phyloP scores from a whole-genome alignment of 495 filamentous ascomycete genomes.

The Bryoglossum gracile region DNA sequence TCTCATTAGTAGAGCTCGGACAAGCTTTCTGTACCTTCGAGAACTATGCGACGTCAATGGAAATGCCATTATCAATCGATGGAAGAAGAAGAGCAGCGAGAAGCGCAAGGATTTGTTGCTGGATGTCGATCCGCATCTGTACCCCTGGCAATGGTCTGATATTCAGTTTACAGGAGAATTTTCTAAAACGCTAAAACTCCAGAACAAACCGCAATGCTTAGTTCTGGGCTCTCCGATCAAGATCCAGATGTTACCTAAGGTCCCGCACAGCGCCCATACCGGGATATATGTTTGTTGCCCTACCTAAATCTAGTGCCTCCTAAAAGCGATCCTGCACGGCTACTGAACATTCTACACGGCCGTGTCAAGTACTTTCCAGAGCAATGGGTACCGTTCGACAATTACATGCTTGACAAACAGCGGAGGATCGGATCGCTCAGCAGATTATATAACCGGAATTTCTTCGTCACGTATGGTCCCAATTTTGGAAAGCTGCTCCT shows the following conservation, averaged over 20 bases:
- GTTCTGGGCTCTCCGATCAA: not conserved
- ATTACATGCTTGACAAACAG: not conserved
- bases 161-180: not conserved
- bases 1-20: too few species aligned
- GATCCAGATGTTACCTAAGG: not conserved
- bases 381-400: conserved; percentile 1
- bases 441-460: not conserved
- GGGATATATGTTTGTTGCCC: conserved; percentile 3
- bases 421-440: not conserved
- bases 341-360: conserved; percentile 11
- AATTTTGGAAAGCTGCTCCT: not conserved
- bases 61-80: conserved; percentile 7
- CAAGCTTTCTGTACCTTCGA: too few species aligned
- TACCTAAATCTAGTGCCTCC: conserved; percentile 12
- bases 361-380: not conserved
- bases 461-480: not conserved
- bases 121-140: not conserved
- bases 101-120: not conserved
- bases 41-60: too few species aligned
- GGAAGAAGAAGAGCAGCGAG: conserved; percentile 5
- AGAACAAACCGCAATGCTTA: not conserved
- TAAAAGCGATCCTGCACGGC: not conserved
- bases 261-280: not conserved
- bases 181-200: not conserved
- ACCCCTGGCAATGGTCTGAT: not conserved